Conservation (phyloP, 2,329 filamentous ascomycete species). For the Emergomyces africanus region DNA sequence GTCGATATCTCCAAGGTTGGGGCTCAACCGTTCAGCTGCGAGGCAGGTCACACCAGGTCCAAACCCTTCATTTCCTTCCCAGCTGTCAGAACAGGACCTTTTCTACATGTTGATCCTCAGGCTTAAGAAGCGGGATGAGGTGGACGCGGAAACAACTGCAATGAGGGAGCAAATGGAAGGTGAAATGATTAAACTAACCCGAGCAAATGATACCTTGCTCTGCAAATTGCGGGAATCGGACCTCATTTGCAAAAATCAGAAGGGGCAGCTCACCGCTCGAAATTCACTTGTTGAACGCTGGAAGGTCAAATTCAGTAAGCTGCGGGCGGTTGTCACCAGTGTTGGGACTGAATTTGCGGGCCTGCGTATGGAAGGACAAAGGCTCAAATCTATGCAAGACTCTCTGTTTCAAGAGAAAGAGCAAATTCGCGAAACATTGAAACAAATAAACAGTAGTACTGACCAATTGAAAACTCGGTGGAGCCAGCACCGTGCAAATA, state of each 20-base stretch:
- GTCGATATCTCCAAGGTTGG: neutral
- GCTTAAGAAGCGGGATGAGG: slow-evolving; percentile 24
- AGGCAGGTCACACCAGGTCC: neutral
- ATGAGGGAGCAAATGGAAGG: slow-evolving; percentile 18
- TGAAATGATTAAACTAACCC: slow-evolving; percentile 14
- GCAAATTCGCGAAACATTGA: slow-evolving; percentile 15
- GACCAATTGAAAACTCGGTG: slow-evolving; percentile 9
- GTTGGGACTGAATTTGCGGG: slow-evolving; percentile 23
- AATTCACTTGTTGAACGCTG: slow-evolving; percentile 19
- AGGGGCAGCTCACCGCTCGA: slow-evolving; percentile 13
- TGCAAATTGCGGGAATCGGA: slow-evolving; percentile 13
- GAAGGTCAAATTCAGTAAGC: slow-evolving; percentile 22
- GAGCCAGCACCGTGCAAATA: slow-evolving; percentile 11
- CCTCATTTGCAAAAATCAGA: slow-evolving; percentile 12
- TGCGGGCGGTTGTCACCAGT: slow-evolving; percentile 21
- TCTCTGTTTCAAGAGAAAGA: slow-evolving; percentile 16
- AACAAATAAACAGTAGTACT: slow-evolving; percentile 15
- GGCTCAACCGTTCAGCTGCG: neutral
- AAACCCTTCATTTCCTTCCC: neutral
- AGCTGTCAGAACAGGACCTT: slow-evolving; percentile 22
- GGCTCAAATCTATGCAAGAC: slow-evolving; percentile 15
- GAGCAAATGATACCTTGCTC: slow-evolving; percentile 19
- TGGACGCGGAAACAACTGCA: slow-evolving; percentile 14
- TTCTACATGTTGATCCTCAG: slow-evolving; percentile 24
- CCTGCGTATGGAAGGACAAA: slow-evolving; percentile 19